Percentiles rank a stretch among this genome's conserved stretches.
Conservation (phyloP, 2,329 filamentous ascomycete species). For the Cercospora nicotianae region DNA sequence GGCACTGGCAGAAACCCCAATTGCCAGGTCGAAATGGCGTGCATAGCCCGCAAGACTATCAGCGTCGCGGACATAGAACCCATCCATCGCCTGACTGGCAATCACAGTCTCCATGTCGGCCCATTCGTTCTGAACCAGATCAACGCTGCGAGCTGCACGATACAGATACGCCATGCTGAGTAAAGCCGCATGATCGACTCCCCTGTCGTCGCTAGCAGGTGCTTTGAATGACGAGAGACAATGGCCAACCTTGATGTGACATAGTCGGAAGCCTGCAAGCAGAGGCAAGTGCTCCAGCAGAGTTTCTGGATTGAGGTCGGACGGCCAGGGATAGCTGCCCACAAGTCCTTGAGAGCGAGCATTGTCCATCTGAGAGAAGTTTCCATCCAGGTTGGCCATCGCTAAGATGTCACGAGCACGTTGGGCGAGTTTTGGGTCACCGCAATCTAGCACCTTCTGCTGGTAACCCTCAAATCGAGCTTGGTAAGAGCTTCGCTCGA, state of each 20-base stretch:
- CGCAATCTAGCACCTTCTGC: background rate
- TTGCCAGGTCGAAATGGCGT: slow-evolving; percentile 11
- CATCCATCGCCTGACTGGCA: background rate
- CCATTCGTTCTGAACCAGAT: background rate
- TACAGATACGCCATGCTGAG: slow-evolving; percentile 8
- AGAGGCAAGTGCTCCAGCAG: background rate
- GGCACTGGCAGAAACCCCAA: slow-evolving; percentile 3
- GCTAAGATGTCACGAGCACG: background rate
- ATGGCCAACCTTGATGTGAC: background rate
- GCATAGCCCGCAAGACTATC: slow-evolving; percentile 4
- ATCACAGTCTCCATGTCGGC: slow-evolving; percentile 9
- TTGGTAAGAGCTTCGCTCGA: background rate
- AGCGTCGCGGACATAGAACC: slow-evolving; percentile 3
- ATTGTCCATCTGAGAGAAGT: background rate
- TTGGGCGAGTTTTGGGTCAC: background rate
- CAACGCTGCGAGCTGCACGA: background rate
- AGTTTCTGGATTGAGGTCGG: background rate
- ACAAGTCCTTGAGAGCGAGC: background rate
- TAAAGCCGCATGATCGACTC: background rate
- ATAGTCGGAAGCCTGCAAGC: background rate
- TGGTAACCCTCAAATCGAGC: background rate
- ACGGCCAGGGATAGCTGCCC: background rate
- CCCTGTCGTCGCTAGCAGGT: background rate
- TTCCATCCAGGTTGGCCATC: background rate
- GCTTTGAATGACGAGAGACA: background rate